Evolutionary conservation across 768 basidiomycete genomes (phyloP), one percentile per base, ranked within the genome.

Genomic region (Mycena galericulata): DNA sequence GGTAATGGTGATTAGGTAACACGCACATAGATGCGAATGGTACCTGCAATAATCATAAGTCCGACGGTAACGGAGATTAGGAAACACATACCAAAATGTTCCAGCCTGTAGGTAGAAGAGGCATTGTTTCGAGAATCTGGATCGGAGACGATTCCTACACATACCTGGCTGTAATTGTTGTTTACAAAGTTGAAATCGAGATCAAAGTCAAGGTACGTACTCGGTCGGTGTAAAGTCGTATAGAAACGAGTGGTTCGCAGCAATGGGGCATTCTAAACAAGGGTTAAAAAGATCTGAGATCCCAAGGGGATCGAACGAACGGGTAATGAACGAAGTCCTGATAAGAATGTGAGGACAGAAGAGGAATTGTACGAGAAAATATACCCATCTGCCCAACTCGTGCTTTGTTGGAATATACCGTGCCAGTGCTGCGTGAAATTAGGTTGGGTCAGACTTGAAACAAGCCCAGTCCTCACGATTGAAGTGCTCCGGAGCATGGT

Each of bases 401-500:
- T 71, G 12, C 63, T n/a, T n/a, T 69, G 36, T 65, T 77, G 74
- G 14, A 69, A 68, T 29, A 76, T n/a, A 22, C 76, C 76, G 53
- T 76, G 73, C 74, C 73, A 75, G 29, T 73, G 70, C 68, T 70
- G 36, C 10, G 30, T 26, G 15, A 36, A 14, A 14, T 24, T 15
- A 54, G 24, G 3, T 14, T 4, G 32, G 29, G 17, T 46, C 18
- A 20, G 34, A 27, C 27, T 30, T 45, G 24, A 29, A 22, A 12
- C 2, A 30, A 24, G 26, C 29, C 17, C 20, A 41, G 26, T 30
- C 61, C 80, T 64, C 15, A 83, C 84, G 34, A 86, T 76, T 11
- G 78, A 80, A 32, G 84, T 85, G 8, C 70, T 74, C 49, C 76
- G 77, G 27, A 78, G 67, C 84, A 86, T 82, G 1, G 78, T 74